A percentile compares a stretch with the other conserved stretches of the same genome.
Evolutionary conservation across 108 stramenopile species (phyloP).

Genomic region (Skeletonema menzelii): DNA sequence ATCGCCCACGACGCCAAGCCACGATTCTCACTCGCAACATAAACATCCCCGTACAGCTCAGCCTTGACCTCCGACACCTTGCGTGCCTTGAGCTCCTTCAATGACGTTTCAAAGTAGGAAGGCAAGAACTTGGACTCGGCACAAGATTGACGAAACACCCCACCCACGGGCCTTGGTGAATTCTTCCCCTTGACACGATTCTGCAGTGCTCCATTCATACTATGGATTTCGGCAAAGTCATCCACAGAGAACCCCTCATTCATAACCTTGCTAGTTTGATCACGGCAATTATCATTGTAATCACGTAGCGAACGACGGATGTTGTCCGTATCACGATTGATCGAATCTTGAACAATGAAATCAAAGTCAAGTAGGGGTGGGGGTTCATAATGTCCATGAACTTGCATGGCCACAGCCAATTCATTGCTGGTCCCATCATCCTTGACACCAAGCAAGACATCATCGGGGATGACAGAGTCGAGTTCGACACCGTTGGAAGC

Average conservation of each 20-base stretch:
- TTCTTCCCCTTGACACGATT: slow-evolving; percentile 5
- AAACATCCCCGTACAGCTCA: not conserved
- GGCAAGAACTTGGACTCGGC: slow-evolving; percentile 6
- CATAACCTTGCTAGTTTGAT: slow-evolving; percentile 12
- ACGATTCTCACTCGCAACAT: not conserved
- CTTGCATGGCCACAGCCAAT: slow-evolving; percentile 29
- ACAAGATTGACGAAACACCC: slow-evolving; percentile 17
- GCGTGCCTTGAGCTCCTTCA: slow-evolving; percentile 20
- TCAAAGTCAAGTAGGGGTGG: slow-evolving; percentile 34
- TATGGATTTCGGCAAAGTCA: slow-evolving; percentile 6
- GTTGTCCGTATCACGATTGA: slow-evolving; percentile 22
- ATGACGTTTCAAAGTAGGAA: slow-evolving; percentile 20
- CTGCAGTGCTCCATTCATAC: not conserved
- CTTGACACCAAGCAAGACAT: slow-evolving; percentile 17
- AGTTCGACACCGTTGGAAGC: slow-evolving; percentile 15
- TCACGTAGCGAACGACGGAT: slow-evolving; percentile 21
- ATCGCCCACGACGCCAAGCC: slow-evolving; percentile 22
- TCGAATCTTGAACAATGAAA: slow-evolving; percentile 29
- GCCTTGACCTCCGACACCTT: slow-evolving; percentile 12
- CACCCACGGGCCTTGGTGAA: not conserved
- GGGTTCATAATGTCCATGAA: slow-evolving; percentile 28
- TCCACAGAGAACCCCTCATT: not conserved
- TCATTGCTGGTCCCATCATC: not conserved
- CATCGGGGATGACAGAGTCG: slow-evolving; percentile 14
- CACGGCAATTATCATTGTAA: slow-evolving; percentile 25